phyloP scores from a whole-genome alignment of 1,284 basidiomycete genomes.

The Marasmius tenuissimus region DNA sequence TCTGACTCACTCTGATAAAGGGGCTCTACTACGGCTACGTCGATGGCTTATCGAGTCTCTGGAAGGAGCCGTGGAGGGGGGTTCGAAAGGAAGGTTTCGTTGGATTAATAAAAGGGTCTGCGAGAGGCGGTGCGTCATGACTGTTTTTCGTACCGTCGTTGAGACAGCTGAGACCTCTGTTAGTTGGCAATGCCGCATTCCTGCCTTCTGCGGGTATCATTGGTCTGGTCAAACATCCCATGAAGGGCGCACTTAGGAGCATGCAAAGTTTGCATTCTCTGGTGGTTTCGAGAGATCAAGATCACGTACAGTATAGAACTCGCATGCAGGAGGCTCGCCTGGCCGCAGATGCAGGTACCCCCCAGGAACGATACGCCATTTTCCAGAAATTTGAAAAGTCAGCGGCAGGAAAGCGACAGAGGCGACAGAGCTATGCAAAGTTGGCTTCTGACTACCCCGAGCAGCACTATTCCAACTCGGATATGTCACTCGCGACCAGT shows the following conservation, averaged over 20 bases:
- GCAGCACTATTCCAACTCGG: too few relatives aligned
- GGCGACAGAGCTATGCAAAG: too few relatives aligned
- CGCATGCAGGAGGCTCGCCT: not conserved
- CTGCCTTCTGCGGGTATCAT: constrained; percentile 47
- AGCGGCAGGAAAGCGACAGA: too few relatives aligned
- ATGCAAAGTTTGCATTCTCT: constrained; percentile 29
- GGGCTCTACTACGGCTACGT: constrained; percentile 42
- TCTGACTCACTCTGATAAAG: constrained; percentile 14
- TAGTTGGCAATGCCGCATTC: constrained; percentile 44
- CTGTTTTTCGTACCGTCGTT: constrained; percentile 6
- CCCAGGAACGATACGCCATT: not conserved
- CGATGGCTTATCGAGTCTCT: constrained; percentile 54
- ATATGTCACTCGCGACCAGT: too few relatives aligned
- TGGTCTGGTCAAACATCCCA: constrained; percentile 40
- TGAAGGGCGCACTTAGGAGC: constrained; percentile 42
- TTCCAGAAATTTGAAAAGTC: too few relatives aligned
- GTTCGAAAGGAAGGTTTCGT: constrained; percentile 48
- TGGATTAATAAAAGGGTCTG: constrained; percentile 49
- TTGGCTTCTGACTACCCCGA: too few relatives aligned
- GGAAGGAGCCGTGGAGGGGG: constrained; percentile 49
- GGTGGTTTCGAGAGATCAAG: constrained; percentile 21
- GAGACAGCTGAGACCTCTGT: constrained; percentile 2
- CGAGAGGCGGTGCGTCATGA: constrained; percentile 40
- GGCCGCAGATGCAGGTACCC: constrained; percentile 11
- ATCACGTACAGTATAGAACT: constrained; percentile 25